Conservation (phyloP, 495 filamentous ascomycete species). For the Penicillium alfredii region DNA sequence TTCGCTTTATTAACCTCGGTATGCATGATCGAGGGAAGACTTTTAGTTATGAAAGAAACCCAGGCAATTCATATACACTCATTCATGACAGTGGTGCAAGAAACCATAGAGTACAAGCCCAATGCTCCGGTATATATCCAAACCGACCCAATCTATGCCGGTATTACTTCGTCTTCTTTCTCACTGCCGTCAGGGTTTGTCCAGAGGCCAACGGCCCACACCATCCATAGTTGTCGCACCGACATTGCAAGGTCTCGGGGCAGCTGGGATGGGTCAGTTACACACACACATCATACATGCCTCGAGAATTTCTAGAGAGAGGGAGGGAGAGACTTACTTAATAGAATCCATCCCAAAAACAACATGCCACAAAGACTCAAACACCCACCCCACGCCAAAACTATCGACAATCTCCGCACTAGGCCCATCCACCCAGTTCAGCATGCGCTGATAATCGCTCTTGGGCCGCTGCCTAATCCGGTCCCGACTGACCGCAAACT, state of each 20-base stretch:
- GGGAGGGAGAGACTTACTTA: conserved; percentile 25
- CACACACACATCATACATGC: too few species aligned
- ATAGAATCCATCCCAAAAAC: conserved; percentile 36
- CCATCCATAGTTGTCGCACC: conserved; percentile 40
- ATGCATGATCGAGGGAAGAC: too few species aligned
- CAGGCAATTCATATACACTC: too few species aligned
- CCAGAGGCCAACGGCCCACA: conserved; percentile 35
- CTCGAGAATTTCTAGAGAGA: background rate
- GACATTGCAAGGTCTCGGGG: conserved; percentile 37
- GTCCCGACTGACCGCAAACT: conserved; percentile 44
- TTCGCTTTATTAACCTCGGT: too few species aligned
- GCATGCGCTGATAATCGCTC: conserved; percentile 38
- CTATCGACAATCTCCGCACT: conserved; percentile 29
- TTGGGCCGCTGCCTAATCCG: conserved; percentile 34
- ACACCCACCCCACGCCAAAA: conserved; percentile 39
- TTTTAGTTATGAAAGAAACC: too few species aligned
- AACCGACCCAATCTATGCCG: too few species aligned
- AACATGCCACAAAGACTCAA: conserved; percentile 41
- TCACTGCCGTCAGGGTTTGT: conserved; percentile 26
- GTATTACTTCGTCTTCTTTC: too few species aligned
- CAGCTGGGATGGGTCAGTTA: conserved; percentile 19
- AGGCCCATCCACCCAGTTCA: conserved; percentile 32
- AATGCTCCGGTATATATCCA: too few species aligned
- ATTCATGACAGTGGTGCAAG: too few species aligned
- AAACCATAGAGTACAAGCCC: too few species aligned